Percentiles rank a stretch among this genome's conserved stretches.
phyloP scores from a whole-genome alignment of 192 early-diverging fungal genomes.

The Podila horticola region DNA sequence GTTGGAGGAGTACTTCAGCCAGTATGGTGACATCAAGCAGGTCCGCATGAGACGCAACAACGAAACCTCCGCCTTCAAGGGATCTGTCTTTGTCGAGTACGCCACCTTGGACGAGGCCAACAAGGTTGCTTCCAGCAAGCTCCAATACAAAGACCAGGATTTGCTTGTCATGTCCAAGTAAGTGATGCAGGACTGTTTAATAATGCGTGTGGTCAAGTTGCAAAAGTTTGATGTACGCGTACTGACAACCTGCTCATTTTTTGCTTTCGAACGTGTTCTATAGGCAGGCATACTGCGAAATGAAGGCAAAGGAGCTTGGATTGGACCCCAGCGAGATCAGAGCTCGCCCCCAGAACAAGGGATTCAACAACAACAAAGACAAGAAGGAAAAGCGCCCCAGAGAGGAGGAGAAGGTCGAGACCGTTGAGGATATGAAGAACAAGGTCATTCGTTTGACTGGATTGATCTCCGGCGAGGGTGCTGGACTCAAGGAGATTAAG shows the following conservation, averaged over 20 bases:
- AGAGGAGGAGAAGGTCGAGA: constrained; percentile 38
- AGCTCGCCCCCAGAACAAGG: constrained; percentile 22
- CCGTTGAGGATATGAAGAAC: constrained; percentile 42
- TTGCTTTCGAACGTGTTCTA: background rate
- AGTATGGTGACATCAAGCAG: constrained; percentile 55
- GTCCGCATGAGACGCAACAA: constrained; percentile 41
- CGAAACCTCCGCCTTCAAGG: constrained; percentile 41
- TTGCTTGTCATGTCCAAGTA: constrained; percentile 61
- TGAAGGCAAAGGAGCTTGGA: constrained; percentile 53
- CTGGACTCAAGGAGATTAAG: constrained; percentile 35
- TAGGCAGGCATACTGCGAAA: constrained; percentile 54
- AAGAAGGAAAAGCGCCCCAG: constrained; percentile 36
- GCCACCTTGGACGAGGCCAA: constrained; percentile 57
- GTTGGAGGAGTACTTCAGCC: constrained; percentile 52
- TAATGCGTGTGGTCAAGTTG: too few relatives aligned
- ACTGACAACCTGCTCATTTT: background rate
- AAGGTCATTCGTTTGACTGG: constrained; percentile 47
- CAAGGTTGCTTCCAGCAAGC: constrained; percentile 53
- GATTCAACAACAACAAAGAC: constrained; percentile 26
- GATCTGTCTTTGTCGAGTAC: constrained; percentile 65
- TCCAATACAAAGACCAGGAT: constrained; percentile 55
- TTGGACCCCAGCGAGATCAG: constrained; percentile 50
- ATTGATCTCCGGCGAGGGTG: constrained; percentile 13
- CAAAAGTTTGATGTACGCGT: background rate
- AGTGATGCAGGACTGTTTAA: constrained; percentile 4